Base-by-base conservation (phyloP, 768 basidiomycete species). In the Phanerodontia chrysosporium region DNA sequence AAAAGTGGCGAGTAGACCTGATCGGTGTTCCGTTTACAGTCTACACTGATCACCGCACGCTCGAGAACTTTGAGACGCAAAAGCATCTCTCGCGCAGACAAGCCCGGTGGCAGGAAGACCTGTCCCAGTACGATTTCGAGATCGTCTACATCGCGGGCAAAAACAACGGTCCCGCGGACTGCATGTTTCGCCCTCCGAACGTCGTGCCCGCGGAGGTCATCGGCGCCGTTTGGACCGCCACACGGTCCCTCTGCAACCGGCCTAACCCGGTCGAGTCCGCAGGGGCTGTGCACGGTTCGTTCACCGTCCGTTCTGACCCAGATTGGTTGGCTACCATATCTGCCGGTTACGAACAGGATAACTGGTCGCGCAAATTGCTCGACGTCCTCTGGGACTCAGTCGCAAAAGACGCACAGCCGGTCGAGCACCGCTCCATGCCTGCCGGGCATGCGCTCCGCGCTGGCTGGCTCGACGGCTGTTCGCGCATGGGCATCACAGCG, bases 131-230 rank as follows among this genome's bases (percentile, higher is more conserved):
- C 56, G 72, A 79, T 45, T 66, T 66, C 46, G 48, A 61, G 0
- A 70, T 78, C 21, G 49, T 52, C 3, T 79, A 78, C 55, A 59
- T 81, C 69, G 45, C 64, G 0, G 79, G 78, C 0, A 62, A 64
- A 1, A 66, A 71, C 0, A 80, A 82, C 61, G 62, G 72, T 0
- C 59, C 74, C 0, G 69, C 74, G 1, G 78, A 81, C 63, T 69
- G 75, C 10, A n/a, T 30, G 7, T 58, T 62, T 10, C 58, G 44
- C 16, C 18, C 24, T 8, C 57, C 45, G 1, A 46, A 22, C 13
- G 25, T 48, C 18, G 46, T 7, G n/a, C 16, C n/a, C 24, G n/a
- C 10, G 5, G 9, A 18, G n/a, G 1, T 29, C 1, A 5, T 2
- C 1, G 21, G 45, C 28, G 10, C 10, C 32, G 3, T 6, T 30